A percentile compares a stretch with the other conserved stretches of the same genome.
Evolutionary conservation across 2,329 filamentous ascomycete species (phyloP).

Genomic region (Cercospora sesami): DNA sequence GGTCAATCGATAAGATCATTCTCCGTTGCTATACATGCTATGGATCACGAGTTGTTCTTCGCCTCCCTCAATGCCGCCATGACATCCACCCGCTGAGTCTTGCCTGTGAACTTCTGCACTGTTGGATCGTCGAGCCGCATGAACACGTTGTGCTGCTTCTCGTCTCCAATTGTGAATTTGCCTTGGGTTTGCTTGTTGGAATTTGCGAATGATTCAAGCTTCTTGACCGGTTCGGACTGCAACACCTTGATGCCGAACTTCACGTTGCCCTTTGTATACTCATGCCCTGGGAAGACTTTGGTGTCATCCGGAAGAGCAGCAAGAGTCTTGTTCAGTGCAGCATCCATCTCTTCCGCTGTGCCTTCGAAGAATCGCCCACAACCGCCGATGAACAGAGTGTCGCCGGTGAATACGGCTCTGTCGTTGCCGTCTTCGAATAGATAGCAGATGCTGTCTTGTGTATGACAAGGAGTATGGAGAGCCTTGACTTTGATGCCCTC

Average conservation of each 20-base stretch:
- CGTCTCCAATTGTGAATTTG: conserved; percentile 93
- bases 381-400: conserved; percentile 92
- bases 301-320: conserved; percentile 83
- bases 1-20: not conserved
- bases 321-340: conserved; percentile 82
- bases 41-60: conserved; percentile 64
- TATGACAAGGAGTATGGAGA: conserved; percentile 96
- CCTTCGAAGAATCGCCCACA: conserved; percentile 98
- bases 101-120: conserved; percentile 80
- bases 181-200: conserved; percentile 86
- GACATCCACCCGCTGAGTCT: conserved; percentile 76
- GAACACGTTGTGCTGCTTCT: conserved; percentile 97
- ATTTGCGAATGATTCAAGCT: conserved; percentile 73
- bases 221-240: conserved; percentile 72
- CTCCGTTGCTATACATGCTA: not conserved
- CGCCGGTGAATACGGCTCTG: conserved; percentile 87
- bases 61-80: conserved; percentile 84
- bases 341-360: conserved; percentile 85
- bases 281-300: conserved; percentile 89
- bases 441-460: conserved; percentile 97
- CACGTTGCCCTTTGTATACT: conserved; percentile 97
- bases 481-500: conserved; percentile 76
- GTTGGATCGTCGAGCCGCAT: conserved; percentile 84
- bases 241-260: conserved; percentile 79
- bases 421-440: conserved; percentile 78